These are phyloP conservation scores for Solanum chilense DNA, from an alignment of 257 asterid genomes.

Conservation along the genomic window DNA sequence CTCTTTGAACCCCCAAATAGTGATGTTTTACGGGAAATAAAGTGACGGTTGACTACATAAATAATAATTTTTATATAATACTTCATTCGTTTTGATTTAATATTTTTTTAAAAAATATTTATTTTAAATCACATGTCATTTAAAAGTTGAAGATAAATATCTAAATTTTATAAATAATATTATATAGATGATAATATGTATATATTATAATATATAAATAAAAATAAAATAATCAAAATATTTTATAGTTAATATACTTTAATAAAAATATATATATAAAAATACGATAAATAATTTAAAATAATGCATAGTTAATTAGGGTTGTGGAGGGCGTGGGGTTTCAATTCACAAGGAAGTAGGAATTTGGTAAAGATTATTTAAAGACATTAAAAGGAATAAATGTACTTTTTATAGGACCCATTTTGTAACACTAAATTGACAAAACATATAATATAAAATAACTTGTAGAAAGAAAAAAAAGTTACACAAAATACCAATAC, in stretches of 20 bases:
- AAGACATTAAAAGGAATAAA: not conserved
- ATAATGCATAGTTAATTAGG: not conserved
- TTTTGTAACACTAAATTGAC: slow-evolving; percentile 2
- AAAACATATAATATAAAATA: not conserved
- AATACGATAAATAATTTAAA: too few species aligned
- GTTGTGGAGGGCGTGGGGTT: not conserved
- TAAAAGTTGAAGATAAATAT: too few species aligned
- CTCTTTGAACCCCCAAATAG: not conserved
- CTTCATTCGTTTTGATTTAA: not conserved
- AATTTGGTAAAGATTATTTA: not conserved
- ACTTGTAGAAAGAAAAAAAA: not conserved
- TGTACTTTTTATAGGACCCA: slow-evolving; percentile 3
- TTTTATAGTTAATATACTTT: too few species aligned
- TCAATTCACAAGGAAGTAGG: not conserved
- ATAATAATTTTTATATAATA: too few species aligned
- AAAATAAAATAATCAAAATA: too few species aligned
- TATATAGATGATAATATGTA: too few species aligned
- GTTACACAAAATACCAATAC: not conserved
- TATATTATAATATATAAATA: too few species aligned
- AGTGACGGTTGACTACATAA: not conserved
- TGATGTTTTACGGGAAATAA: not conserved
- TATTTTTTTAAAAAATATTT: too few species aligned
- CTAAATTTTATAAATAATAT: too few species aligned
- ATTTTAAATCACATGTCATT: too few species aligned
- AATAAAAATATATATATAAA: too few species aligned